Evolutionary conservation across 1,139 yeast genomes (phyloP).

Genomic region (Geotrichum europaeum): DNA sequence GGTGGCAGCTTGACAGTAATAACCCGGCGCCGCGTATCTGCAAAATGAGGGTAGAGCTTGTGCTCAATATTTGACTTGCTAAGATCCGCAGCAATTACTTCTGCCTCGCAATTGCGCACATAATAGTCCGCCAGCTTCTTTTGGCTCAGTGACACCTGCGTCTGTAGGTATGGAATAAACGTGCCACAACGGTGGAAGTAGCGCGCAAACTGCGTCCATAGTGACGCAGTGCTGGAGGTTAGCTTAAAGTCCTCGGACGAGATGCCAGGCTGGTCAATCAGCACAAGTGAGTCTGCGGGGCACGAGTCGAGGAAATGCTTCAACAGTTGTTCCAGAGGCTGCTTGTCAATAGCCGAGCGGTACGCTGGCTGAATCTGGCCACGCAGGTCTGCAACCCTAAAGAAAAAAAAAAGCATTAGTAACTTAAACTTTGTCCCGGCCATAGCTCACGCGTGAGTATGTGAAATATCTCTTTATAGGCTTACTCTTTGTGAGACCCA

Average conservation of each 20-base stretch:
- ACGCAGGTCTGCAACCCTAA: slow-evolving; percentile 26
- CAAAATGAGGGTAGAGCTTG: slow-evolving; percentile 40
- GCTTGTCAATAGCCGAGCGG: slow-evolving; percentile 28
- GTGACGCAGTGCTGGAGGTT: slow-evolving; percentile 23
- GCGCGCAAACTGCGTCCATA: slow-evolving; percentile 51
- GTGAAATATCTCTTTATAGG: neutral
- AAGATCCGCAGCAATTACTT: slow-evolving; percentile 23
- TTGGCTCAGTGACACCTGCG: slow-evolving; percentile 43
- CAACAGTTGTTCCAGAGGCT: slow-evolving; percentile 37
- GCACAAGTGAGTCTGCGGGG: slow-evolving; percentile 60
- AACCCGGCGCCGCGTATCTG: slow-evolving; percentile 56
- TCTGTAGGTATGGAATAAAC: slow-evolving; percentile 54
- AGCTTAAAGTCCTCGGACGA: slow-evolving; percentile 47
- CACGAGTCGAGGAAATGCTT: slow-evolving; percentile 53
- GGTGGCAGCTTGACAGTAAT: slow-evolving; percentile 45
- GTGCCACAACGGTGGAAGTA: slow-evolving; percentile 59
- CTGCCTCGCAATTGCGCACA: slow-evolving; percentile 28
- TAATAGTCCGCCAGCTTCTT: slow-evolving; percentile 41
- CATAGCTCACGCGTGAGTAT: too few relatives aligned
- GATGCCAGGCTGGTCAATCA: slow-evolving; percentile 69
- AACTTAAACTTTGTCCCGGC: neutral
- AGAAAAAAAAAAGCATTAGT: neutral
- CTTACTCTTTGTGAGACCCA: slow-evolving; percentile 27
- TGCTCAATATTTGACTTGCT: slow-evolving; percentile 28
- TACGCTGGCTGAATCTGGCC: slow-evolving; percentile 29